Evolutionary conservation across 495 filamentous ascomycete genomes (phyloP), one percentile per base, ranked within the genome.

Genomic region (Penicillium subrubescens): DNA sequence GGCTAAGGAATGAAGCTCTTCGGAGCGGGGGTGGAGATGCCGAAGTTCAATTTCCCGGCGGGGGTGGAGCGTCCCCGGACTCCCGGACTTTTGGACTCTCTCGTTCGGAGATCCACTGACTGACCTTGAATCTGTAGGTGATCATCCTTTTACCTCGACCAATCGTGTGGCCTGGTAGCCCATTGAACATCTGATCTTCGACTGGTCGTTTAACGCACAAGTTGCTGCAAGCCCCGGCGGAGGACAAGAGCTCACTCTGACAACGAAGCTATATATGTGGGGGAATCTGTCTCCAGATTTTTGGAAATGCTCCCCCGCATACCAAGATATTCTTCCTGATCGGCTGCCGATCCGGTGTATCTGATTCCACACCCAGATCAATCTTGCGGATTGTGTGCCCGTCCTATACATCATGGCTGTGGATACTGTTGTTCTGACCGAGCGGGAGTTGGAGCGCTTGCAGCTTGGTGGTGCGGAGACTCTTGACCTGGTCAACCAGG

Each of bases 401-500:
- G 14, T 48, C 19, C 8, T 19, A 5, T 23, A 23, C 19, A 48
- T 48, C 44, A 48, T 48, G 44, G 44, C 44, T 25, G 21, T 25
- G 44, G 44, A 48, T 23, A 48, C 44, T 48, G 44, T 73, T 19
- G 63, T 71, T 37, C 66, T 67, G 15, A 71, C 66, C 2, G 71
- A 70, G 35, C 58, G 59, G 33, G 71, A 69, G 56, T 59, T 71
- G 10, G 64, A 69, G 37, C 57, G 59, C 19, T 66, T 73, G 31
- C 59, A 68, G 52, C 33, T 73, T 52, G 65, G 65, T 58, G 60
- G 66, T 33, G 62, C 71, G 2, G 61, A 64, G 35, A 52, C 64
- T 41, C 39, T 69, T 19, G 67, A 73, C 2, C 69, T 73, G 31
- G 66, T 72, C 52, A 63, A 65, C 44, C 60, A 67, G n/a, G 65